phyloP scores from a whole-genome alignment of 2,329 filamentous ascomycete species.

The Plectosphaerella plurivora region DNA sequence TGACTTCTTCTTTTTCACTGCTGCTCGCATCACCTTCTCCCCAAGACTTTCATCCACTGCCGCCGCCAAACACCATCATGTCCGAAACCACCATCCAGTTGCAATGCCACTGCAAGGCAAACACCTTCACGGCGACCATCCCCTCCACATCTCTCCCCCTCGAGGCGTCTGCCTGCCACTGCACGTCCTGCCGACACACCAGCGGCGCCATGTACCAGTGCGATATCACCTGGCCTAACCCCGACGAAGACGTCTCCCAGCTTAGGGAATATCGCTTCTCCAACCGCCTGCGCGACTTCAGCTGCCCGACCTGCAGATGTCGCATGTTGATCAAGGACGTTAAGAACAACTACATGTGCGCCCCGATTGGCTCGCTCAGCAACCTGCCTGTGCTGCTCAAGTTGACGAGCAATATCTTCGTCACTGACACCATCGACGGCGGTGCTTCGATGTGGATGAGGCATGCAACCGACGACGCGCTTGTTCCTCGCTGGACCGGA shows the following conservation, averaged over 20 bases:
- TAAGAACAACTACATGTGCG: slow-evolving; percentile 10
- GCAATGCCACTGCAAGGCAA: slow-evolving; percentile 40
- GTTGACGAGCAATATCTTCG: slow-evolving; percentile 34
- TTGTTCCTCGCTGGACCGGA: slow-evolving; percentile 20
- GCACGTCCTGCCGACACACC: slow-evolving; percentile 41
- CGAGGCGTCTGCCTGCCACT: slow-evolving; percentile 34
- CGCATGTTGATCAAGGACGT: neutral
- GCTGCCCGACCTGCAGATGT: slow-evolving; percentile 43
- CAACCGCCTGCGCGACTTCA: slow-evolving; percentile 24
- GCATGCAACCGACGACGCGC: slow-evolving; percentile 17
- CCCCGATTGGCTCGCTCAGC: slow-evolving; percentile 31
- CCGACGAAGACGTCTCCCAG: slow-evolving; percentile 17
- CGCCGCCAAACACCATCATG: neutral
- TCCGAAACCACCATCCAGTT: neutral
- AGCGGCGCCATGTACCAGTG: slow-evolving; percentile 36
- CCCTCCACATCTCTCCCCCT: slow-evolving; percentile 33
- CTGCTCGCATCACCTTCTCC: neutral
- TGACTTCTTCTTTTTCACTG: neutral
- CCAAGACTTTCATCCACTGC: neutral
- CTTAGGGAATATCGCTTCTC: slow-evolving; percentile 34
- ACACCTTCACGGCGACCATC: slow-evolving; percentile 31
- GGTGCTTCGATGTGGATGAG: slow-evolving; percentile 43
- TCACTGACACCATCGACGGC: slow-evolving; percentile 48
- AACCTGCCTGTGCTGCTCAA: slow-evolving; percentile 26
- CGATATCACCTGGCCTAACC: slow-evolving; percentile 30